phyloP scores from a whole-genome alignment of 306 rosid species.

The Vigna unguiculata region DNA sequence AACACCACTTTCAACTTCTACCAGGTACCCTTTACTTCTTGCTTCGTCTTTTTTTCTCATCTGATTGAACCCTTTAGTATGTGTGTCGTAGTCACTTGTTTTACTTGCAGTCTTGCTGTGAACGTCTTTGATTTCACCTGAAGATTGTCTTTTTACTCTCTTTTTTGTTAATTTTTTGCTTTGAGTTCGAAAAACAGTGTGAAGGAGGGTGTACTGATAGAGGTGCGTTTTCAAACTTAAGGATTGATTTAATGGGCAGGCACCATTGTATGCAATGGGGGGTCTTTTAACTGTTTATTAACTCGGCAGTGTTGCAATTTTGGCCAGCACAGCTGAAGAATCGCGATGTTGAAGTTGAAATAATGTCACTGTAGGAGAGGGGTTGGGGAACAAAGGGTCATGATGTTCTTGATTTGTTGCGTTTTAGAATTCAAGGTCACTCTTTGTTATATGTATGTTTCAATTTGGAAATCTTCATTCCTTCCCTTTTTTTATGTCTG shows the following conservation, averaged over 20 bases:
- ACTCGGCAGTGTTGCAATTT: slow-evolving; percentile 12
- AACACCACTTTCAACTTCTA: slow-evolving; percentile 19
- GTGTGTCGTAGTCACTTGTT: not conserved
- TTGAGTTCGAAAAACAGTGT: not conserved
- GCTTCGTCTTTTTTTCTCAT: not conserved
- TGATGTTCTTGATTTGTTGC: slow-evolving; percentile 6
- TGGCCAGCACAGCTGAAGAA: slow-evolving; percentile 16
- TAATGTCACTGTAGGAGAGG: not conserved
- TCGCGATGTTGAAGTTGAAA: slow-evolving; percentile 8
- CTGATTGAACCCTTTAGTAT: not conserved
- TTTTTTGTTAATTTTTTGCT: not conserved
- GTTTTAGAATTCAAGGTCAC: not conserved
- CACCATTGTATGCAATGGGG: not conserved
- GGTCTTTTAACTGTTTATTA: slow-evolving; percentile 20
- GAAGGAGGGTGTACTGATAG: slow-evolving; percentile 1
- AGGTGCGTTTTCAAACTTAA: slow-evolving; percentile 6
- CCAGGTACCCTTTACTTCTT: slow-evolving; percentile 52
- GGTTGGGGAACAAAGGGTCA: slow-evolving; percentile 7
- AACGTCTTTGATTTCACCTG: slow-evolving; percentile 26
- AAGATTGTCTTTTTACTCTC: not conserved
- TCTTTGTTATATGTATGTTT: not conserved
- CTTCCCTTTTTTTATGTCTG: slow-evolving; percentile 3
- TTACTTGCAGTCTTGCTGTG: not conserved
- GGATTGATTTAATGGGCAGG: not conserved
- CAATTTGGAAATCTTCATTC: slow-evolving; percentile 23